Percentiles rank a stretch among this genome's conserved stretches.
Evolutionary conservation across 768 basidiomycete genomes (phyloP).

Genomic region (Lactifluus volemus): DNA sequence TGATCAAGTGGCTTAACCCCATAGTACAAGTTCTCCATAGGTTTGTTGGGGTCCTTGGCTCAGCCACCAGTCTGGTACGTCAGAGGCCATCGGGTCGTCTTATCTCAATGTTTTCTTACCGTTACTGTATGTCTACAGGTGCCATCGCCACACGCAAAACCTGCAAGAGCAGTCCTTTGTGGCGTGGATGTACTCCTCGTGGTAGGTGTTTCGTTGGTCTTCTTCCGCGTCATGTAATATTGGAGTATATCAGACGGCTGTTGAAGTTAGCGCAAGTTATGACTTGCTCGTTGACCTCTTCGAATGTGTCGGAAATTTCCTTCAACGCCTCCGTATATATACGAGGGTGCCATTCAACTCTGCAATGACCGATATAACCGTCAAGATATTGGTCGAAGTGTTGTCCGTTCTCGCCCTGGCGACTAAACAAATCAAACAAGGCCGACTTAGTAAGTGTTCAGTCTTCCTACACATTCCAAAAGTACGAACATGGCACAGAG

Average conservation of each 20-base stretch:
- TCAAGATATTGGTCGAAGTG: not conserved
- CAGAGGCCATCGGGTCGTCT: too few relatives aligned
- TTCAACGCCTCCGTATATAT: not conserved
- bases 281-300: not conserved
- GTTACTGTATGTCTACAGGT: too few relatives aligned
- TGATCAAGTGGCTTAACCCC: not conserved
- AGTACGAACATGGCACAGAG: slow-evolving; percentile 14
- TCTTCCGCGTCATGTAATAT: not conserved
- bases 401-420: not conserved
- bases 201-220: not conserved
- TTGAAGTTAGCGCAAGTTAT: not conserved
- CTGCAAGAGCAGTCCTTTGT: not conserved
- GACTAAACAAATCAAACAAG: not conserved
- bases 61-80: not conserved
- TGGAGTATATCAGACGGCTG: not conserved
- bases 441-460: not conserved
- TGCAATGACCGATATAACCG: not conserved
- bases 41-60: not conserved
- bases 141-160: not conserved
- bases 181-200: not conserved
- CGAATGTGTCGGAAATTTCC: not conserved
- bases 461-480: not conserved
- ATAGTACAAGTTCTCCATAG: not conserved
- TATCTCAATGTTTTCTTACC: too few relatives aligned
- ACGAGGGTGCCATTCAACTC: not conserved